Evolutionary conservation across 306 rosid species (phyloP), one percentile per base, ranked within the genome.

Genomic region (Vigna mungo): DNA sequence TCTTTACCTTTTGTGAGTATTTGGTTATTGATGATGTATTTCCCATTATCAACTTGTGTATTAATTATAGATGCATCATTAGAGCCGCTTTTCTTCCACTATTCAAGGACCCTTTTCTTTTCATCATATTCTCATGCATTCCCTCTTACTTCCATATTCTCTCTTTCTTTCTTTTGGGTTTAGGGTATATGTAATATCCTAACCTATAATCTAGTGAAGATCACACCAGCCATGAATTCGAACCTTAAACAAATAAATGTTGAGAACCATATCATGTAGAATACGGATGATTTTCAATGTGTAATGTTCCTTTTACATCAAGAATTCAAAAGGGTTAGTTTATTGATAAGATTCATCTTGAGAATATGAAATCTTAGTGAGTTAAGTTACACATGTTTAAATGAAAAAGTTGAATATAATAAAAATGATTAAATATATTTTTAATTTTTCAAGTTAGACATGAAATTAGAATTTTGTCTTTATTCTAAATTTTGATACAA

Each of bases 71-170:
- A 63, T 72, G 48, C 74, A 63, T 73, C 66, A 32, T 64, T 65
- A 67, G 53, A 69, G 48, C 68, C 30, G 32, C 32, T 46, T 39
- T 39, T 65, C 47, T 71, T 54, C 48, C 69, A 63, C 27, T 61
- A 32, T 64, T 58, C 9, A 18, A 44, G 49, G 61, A 32, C 62
- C 44, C 9, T 46, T 34, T 16, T 30, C 39, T 27, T 67, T 25
- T 56, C 36, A 59, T 55, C 63, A 80, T 80, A 74, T 56, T 74
- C 80, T 66, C 54, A 56, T 80, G 32, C 79, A 80, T 74, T 80
- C 71, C 84, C 71, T 13, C 56, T 67, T 18, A 3, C 61, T 21
- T 68, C 36, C 71, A 74, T 17, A 5, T n/a, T 47, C 4, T 65
- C 74, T 73, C 51, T 72, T 49, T 34, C 20, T 17, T 11, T 79